Conservation (phyloP, 352 stramenopile genomes). For the Pythium biforme region DNA sequence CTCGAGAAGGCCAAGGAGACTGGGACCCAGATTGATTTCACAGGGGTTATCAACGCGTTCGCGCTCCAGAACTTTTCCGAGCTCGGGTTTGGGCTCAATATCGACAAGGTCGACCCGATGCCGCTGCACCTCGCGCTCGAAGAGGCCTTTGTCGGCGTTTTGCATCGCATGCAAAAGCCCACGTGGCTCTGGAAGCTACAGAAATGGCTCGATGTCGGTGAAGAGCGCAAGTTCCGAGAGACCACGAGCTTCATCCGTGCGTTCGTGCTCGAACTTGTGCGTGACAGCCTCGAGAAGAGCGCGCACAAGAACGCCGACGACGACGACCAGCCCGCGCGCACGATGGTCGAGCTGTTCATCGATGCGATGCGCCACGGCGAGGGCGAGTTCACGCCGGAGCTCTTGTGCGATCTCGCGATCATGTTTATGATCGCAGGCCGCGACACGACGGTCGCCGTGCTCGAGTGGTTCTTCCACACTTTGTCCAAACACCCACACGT, state of each 20-base stretch:
- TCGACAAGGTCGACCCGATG: not conserved
- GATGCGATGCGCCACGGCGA: slow-evolving; percentile 17
- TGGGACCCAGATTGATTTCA: slow-evolving; percentile 8
- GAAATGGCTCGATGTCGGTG: no score
- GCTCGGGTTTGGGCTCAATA: slow-evolving; percentile 23
- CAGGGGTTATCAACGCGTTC: slow-evolving; percentile 16
- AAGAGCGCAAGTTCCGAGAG: slow-evolving; percentile 11
- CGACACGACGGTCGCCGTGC: slow-evolving; percentile 45
- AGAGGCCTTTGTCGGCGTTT: not conserved
- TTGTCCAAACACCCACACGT: slow-evolving; percentile 35
- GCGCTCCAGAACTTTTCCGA: slow-evolving; percentile 27
- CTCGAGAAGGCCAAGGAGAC: not conserved
- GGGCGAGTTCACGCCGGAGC: slow-evolving; percentile 15
- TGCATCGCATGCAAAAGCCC: no score
- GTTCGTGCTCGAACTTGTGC: slow-evolving; percentile 14
- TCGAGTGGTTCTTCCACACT: slow-evolving; percentile 46
- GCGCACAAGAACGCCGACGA: slow-evolving; percentile 1
- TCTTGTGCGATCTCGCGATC: slow-evolving; percentile 50
- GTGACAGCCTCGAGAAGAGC: slow-evolving; percentile 1
- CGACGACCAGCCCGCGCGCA: no score
- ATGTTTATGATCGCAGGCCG: slow-evolving; percentile 50
- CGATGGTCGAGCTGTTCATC: slow-evolving; percentile 26
- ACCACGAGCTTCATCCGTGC: slow-evolving; percentile 11
- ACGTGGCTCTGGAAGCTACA: no score
- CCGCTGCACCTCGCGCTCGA: not conserved